Evolutionary conservation across 441 rosid genomes (phyloP).

Genomic region (Populus hybrid): DNA sequence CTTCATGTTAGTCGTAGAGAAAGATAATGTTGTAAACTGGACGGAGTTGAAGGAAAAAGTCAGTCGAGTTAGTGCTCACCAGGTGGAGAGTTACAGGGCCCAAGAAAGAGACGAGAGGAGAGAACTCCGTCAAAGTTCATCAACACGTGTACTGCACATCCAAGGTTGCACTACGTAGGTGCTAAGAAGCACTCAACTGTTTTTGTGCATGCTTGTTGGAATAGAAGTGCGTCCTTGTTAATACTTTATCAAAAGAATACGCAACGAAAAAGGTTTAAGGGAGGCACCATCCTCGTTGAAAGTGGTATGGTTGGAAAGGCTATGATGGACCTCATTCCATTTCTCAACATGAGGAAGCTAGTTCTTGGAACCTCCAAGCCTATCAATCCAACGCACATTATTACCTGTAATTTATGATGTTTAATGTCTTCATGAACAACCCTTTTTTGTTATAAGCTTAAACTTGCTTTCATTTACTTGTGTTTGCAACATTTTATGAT

Average conservation of each 20-base stretch:
- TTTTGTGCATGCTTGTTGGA: neutral
- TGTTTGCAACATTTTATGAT: neutral
- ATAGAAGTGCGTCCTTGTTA: neutral
- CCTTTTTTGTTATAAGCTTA: neutral
- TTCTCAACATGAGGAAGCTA: conserved; percentile 66
- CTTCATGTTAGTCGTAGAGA: neutral
- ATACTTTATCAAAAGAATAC: neutral
- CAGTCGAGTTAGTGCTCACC: conserved; percentile 54
- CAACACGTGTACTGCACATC: conserved; percentile 43
- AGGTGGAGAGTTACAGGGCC: conserved; percentile 55
- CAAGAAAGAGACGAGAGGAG: conserved; percentile 64
- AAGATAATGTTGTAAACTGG: neutral
- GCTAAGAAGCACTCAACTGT: too few relatives aligned
- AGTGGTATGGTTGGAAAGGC: conserved; percentile 70
- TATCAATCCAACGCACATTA: conserved; percentile 40
- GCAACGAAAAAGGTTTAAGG: conserved; percentile 45
- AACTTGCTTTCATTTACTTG: neutral
- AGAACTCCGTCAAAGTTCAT: conserved; percentile 48
- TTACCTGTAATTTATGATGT: neutral
- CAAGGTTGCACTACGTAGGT: conserved; percentile 32
- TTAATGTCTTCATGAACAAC: too few relatives aligned
- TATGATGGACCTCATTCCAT: conserved; percentile 58
- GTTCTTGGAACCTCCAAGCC: conserved; percentile 72
- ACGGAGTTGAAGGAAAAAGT: neutral
- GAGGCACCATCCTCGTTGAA: conserved; percentile 71